These are phyloP conservation scores for Lasiosphaeria ovina DNA, from an alignment of 495 filamentous ascomycete genomes.

Conservation along the genomic window DNA sequence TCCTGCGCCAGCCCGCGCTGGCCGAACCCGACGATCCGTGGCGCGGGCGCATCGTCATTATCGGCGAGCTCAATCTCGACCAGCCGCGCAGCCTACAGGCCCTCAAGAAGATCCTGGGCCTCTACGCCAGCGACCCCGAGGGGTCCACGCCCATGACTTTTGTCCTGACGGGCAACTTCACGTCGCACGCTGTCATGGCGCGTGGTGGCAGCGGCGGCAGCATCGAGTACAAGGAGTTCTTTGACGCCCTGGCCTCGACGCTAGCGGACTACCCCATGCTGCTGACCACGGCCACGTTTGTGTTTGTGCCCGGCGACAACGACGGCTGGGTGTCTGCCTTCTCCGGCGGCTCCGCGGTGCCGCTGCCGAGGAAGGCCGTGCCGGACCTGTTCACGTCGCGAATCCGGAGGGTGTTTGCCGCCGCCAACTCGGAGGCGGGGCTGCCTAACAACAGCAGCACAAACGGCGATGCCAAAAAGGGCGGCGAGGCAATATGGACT, in stretches of 20 bases:
- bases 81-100: slow-evolving; percentile 72
- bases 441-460: slow-evolving; percentile 15
- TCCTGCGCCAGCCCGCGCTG: slow-evolving; percentile 32
- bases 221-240: slow-evolving; percentile 93
- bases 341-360: slow-evolving; percentile 72
- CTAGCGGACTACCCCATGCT: slow-evolving; percentile 84
- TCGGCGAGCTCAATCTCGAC: slow-evolving; percentile 85
- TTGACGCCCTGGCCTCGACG: slow-evolving; percentile 77
- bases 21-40: slow-evolving; percentile 18
- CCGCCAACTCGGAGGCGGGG: slow-evolving; percentile 64
- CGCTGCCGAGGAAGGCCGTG: slow-evolving; percentile 68
- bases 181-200: slow-evolving; percentile 67
- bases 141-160: slow-evolving; percentile 73
- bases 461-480: slow-evolving; percentile 48
- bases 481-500: slow-evolving; percentile 78
- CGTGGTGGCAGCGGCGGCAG: slow-evolving; percentile 66
- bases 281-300: slow-evolving; percentile 73
- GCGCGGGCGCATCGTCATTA: slow-evolving; percentile 60
- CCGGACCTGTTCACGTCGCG: slow-evolving; percentile 87
- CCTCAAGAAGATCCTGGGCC: slow-evolving; percentile 66
- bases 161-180: slow-evolving; percentile 83
- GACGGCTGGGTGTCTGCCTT: slow-evolving; percentile 91
- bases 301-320: slow-evolving; percentile 94
- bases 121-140: slow-evolving; percentile 62
- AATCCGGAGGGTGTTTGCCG: slow-evolving; percentile 73